Conservation (phyloP, 2,329 filamentous ascomycete species). For the Scopulariopsis brevicaulis region DNA sequence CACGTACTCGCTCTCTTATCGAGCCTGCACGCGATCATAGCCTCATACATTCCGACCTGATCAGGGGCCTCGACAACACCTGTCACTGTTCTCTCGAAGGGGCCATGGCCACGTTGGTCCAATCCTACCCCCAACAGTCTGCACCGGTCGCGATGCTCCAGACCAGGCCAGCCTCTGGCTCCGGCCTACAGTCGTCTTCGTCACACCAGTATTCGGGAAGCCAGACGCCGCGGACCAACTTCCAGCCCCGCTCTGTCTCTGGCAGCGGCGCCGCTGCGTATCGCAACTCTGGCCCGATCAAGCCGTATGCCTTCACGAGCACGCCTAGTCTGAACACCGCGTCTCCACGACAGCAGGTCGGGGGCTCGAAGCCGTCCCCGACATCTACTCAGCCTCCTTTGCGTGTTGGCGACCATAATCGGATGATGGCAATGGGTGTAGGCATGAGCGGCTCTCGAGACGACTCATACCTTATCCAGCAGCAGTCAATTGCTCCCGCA, state of each 20-base stretch:
- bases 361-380: conserved; percentile 34
- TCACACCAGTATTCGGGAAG: conserved; percentile 36
- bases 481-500: conserved; percentile 25
- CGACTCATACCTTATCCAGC: conserved; percentile 33
- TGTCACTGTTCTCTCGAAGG: not conserved
- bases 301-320: conserved; percentile 66
- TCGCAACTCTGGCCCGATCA: conserved; percentile 45
- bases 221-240: conserved; percentile 35
- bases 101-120: conserved; percentile 72
- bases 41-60: not conserved
- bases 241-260: conserved; percentile 34
- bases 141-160: conserved; percentile 66
- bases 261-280: not conserved
- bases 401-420: not conserved
- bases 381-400: conserved; percentile 28
- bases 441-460: conserved; percentile 34
- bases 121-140: conserved; percentile 68
- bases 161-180: conserved; percentile 55
- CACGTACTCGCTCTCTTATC: not conserved
- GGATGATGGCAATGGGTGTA: conserved; percentile 17
- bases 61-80: not conserved
- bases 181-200: conserved; percentile 35
- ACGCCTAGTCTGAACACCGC: conserved; percentile 53
- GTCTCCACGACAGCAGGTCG: conserved; percentile 37
- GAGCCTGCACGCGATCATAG: not conserved